phyloP scores from a whole-genome alignment of 805 yeast species.

The Candida hungchunana region DNA sequence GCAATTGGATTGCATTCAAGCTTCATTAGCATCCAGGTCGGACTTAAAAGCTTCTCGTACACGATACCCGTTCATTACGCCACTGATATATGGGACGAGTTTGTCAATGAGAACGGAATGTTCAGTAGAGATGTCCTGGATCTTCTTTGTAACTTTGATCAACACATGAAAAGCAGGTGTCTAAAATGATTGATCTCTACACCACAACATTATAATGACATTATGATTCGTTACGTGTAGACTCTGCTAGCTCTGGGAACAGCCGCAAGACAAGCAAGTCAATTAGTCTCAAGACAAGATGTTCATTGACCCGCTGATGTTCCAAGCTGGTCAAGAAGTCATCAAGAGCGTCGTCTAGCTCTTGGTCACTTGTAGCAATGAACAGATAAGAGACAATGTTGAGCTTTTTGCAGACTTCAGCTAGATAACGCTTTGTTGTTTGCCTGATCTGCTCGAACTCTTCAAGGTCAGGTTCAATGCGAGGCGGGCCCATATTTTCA shows the following conservation, averaged over 20 bases:
- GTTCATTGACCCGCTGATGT: constrained; percentile 38
- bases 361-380: constrained; percentile 21
- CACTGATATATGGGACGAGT: constrained; percentile 26
- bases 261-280: constrained; percentile 38
- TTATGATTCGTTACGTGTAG: too few species aligned
- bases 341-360: constrained; percentile 24
- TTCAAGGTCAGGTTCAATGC: constrained; percentile 36
- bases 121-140: constrained; percentile 22
- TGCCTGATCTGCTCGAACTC: constrained; percentile 33
- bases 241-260: constrained; percentile 33
- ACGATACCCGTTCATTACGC: constrained; percentile 17
- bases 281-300: constrained; percentile 36
- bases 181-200: constrained; percentile 3
- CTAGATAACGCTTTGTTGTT: constrained; percentile 26
- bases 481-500: constrained; percentile 45
- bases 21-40: too few species aligned
- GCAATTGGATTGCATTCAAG: constrained; percentile 37
- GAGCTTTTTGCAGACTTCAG: constrained; percentile 19
- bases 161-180: too few species aligned
- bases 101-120: constrained; percentile 24
- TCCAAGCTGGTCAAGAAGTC: constrained; percentile 32
- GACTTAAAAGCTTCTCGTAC: neutral
- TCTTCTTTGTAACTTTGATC: constrained; percentile 23
- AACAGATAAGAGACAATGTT: constrained; percentile 18
- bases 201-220: too few species aligned